phyloP scores from a whole-genome alignment of 2,329 filamentous ascomycete species.

The Alternaria sp. region DNA sequence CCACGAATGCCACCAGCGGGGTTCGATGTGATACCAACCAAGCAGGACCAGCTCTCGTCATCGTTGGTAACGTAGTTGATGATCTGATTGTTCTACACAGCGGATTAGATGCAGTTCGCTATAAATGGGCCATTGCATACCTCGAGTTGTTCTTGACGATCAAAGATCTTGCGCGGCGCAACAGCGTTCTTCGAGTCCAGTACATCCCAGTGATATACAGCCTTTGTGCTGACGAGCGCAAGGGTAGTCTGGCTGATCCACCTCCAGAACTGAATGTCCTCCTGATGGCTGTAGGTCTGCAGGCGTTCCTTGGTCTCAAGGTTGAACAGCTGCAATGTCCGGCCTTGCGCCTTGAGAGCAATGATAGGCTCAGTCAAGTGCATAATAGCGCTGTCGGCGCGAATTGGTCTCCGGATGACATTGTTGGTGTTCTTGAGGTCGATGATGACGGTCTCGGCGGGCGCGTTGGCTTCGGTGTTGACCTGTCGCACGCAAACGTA shows the following conservation, averaged over 20 bases:
- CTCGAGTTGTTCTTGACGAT: constrained; percentile 87
- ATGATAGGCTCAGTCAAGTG: constrained; percentile 97
- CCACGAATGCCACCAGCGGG: constrained; percentile 93
- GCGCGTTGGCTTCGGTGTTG: constrained; percentile 77
- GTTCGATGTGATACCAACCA: constrained; percentile 94
- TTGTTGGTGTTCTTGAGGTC: constrained; percentile 98
- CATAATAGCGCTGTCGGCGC: constrained; percentile 99
- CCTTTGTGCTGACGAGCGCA: constrained; percentile 88
- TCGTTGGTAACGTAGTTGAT: constrained; percentile 98
- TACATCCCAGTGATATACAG: constrained; percentile 98
- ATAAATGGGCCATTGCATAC: constrained; percentile 61
- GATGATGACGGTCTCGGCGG: constrained; percentile 95
- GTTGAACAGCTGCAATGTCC: constrained; percentile 98
- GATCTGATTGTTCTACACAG: constrained; percentile 85
- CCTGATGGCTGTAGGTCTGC: constrained; percentile 95
- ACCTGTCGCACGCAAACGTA: constrained; percentile 98
- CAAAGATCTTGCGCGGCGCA: constrained; percentile 86
- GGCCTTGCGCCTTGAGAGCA: constrained; percentile 90
- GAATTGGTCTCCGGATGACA: constrained; percentile 93
- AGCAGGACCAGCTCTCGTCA: constrained; percentile 98
- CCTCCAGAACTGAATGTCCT: constrained; percentile 99
- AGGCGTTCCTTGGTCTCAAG: constrained; percentile 92
- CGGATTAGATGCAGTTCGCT: constrained; percentile 20
- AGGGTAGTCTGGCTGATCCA: constrained; percentile 93
- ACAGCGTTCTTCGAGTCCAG: constrained; percentile 81